phyloP scores from a whole-genome alignment of 495 filamentous ascomycete species.

The Podospora australis region DNA sequence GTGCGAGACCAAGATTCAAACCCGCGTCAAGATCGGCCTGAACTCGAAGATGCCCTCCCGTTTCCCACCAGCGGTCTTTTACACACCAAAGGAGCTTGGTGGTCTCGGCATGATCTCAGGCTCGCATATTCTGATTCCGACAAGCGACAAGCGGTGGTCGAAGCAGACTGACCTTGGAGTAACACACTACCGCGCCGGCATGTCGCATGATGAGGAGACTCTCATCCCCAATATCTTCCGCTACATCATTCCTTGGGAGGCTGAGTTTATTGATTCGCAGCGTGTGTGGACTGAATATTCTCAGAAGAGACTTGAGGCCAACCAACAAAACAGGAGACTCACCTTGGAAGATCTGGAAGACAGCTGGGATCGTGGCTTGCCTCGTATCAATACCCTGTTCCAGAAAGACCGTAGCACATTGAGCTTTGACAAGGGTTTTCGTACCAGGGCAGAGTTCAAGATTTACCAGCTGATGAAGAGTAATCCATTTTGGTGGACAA shows the following conservation, averaged over 20 bases:
- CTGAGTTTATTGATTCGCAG: slow-evolving; percentile 98
- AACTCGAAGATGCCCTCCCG: slow-evolving; percentile 99
- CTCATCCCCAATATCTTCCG: slow-evolving; percentile 98
- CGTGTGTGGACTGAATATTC: slow-evolving; percentile 99
- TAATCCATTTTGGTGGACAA: slow-evolving; percentile 99
- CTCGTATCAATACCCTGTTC: slow-evolving; percentile 98
- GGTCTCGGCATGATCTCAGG: slow-evolving; percentile 99
- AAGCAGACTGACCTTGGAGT: slow-evolving; percentile 97
- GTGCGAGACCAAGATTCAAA: slow-evolving; percentile 99
- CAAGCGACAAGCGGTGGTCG: slow-evolving; percentile 96
- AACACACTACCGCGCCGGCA: slow-evolving; percentile 94
- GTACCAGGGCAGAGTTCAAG: slow-evolving; percentile 94
- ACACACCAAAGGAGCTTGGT: slow-evolving; percentile 97
- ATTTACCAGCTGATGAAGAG: slow-evolving; percentile 99
- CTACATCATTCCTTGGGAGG: slow-evolving; percentile 99
- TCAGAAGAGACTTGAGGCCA: slow-evolving; percentile 93
- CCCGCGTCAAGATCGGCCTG: slow-evolving; percentile 95
- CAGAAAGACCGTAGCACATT: slow-evolving; percentile 97
- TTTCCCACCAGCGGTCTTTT: slow-evolving; percentile 98
- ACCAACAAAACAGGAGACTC: slow-evolving; percentile 92
- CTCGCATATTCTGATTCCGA: slow-evolving; percentile 95
- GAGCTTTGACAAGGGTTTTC: slow-evolving; percentile 98
- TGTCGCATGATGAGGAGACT: slow-evolving; percentile 98
- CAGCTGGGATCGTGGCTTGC: slow-evolving; percentile 97
- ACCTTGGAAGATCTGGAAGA: slow-evolving; percentile 97